phyloP scores from a whole-genome alignment of 2,329 filamentous ascomycete genomes.

The Cladophialophora immunda region DNA sequence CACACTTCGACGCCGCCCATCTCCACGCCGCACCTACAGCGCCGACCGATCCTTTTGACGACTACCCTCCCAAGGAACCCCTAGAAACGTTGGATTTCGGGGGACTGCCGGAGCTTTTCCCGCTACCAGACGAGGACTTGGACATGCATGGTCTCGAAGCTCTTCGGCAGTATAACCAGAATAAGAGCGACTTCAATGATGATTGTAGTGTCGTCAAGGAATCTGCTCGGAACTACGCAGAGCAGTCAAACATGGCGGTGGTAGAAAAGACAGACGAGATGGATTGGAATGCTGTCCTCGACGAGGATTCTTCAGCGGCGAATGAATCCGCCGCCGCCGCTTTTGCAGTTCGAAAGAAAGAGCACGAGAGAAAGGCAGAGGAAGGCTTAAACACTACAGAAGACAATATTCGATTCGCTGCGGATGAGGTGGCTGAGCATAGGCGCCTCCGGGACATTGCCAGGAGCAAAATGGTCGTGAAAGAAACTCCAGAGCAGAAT shows the following conservation, averaged over 20 bases:
- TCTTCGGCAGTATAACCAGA: slow-evolving; percentile 26
- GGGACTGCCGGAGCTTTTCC: background rate
- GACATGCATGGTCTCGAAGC: slow-evolving; percentile 17
- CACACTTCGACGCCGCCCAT: background rate
- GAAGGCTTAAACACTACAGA: slow-evolving; percentile 16
- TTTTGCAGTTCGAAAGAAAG: slow-evolving; percentile 28
- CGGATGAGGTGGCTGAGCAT: slow-evolving; percentile 27
- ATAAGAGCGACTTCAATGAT: slow-evolving; percentile 16
- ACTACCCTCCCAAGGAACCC: background rate
- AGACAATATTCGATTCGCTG: slow-evolving; percentile 32
- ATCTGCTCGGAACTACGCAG: background rate
- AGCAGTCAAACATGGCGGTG: background rate
- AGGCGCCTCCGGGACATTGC: slow-evolving; percentile 30
- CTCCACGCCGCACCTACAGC: background rate
- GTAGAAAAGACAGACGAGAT: slow-evolving; percentile 19
- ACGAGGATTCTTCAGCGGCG: slow-evolving; percentile 6
- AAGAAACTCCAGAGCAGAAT: slow-evolving; percentile 5
- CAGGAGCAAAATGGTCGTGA: slow-evolving; percentile 22
- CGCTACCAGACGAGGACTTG: background rate
- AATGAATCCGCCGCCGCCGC: slow-evolving; percentile 1
- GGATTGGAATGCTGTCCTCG: slow-evolving; percentile 25
- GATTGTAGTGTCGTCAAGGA: slow-evolving; percentile 7
- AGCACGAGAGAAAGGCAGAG: slow-evolving; percentile 26
- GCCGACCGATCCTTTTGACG: background rate
- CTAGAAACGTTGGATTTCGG: background rate